Conservation (phyloP, 192 early-diverging fungal species). For the Chytriomyces confervae region DNA sequence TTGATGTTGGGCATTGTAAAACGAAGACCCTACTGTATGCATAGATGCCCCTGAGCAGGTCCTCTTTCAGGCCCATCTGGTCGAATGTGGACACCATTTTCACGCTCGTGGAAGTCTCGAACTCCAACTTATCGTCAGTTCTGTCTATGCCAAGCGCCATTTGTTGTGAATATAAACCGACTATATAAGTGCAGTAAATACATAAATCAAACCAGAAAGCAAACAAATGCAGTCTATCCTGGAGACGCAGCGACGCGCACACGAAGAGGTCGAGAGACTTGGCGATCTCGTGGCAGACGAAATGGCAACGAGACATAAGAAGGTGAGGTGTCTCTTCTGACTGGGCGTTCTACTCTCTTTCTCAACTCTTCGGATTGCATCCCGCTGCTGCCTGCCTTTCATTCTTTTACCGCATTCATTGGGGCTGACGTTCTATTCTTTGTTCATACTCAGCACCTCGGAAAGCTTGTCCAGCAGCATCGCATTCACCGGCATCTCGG, state of each 20-base stretch:
- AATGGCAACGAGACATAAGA: slow-evolving; percentile 75
- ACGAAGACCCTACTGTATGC: slow-evolving; percentile 77
- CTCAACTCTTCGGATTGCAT: no score
- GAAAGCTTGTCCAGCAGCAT: slow-evolving; percentile 82
- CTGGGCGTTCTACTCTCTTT: neutral
- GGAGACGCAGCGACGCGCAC: slow-evolving; percentile 74
- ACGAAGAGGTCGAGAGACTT: slow-evolving; percentile 93
- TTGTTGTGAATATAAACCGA: no score
- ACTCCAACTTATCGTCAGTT: slow-evolving; percentile 41
- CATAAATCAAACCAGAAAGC: neutral
- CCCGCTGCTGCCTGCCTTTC: no score
- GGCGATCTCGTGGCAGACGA: slow-evolving; percentile 86
- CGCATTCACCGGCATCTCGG: slow-evolving; percentile 66
- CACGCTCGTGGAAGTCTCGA: slow-evolving; percentile 90
- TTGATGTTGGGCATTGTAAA: neutral
- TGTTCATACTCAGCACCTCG: slow-evolving; percentile 63
- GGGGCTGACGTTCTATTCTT: no score
- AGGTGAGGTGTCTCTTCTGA: slow-evolving; percentile 46
- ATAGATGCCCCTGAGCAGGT: slow-evolving; percentile 95
- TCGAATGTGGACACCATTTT: slow-evolving; percentile 88
- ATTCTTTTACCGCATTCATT: no score
- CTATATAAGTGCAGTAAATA: no score
- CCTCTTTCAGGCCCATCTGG: slow-evolving; percentile 96
- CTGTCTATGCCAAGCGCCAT: slow-evolving; percentile 7
- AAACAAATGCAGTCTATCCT: slow-evolving; percentile 48